These are phyloP conservation scores for Cytidiella melzeri DNA, from an alignment of 768 basidiomycete species.

Conservation along the genomic window DNA sequence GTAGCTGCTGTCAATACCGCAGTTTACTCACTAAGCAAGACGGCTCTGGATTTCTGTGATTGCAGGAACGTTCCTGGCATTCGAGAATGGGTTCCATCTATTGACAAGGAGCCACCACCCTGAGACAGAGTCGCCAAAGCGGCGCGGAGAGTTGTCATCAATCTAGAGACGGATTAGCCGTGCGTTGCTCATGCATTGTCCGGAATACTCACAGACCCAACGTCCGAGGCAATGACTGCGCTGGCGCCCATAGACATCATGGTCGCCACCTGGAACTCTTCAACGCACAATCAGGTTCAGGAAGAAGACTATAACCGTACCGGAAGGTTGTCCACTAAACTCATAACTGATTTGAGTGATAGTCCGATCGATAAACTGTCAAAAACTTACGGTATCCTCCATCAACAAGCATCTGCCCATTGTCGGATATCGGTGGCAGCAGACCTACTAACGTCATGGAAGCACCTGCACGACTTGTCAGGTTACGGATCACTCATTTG, in stretches of 20 bases:
- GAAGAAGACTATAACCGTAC: constrained; percentile 3
- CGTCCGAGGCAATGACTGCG: constrained; percentile 88
- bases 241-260: constrained; percentile 92
- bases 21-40: constrained; percentile 77
- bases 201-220: constrained; percentile 63
- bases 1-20: neutral
- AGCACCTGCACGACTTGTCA: constrained; percentile 50
- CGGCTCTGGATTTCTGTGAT: constrained; percentile 94
- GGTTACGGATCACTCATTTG: neutral
- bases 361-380: neutral
- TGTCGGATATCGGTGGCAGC: constrained; percentile 90
- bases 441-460: constrained; percentile 97
- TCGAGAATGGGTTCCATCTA: constrained; percentile 88
- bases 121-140: constrained; percentile 91
- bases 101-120: constrained; percentile 96
- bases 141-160: constrained; percentile 92
- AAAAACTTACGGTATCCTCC: constrained; percentile 70
- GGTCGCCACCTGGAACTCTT: constrained; percentile 59
- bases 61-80: constrained; percentile 68
- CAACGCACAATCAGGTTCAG: neutral
- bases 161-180: constrained; percentile 36
- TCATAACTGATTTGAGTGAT: neutral
- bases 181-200: neutral
- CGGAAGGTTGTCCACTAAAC: constrained; percentile 12
- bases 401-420: constrained; percentile 88